Conservation (phyloP, 2,329 filamentous ascomycete species). For the Aspergillus aculeatinus region DNA sequence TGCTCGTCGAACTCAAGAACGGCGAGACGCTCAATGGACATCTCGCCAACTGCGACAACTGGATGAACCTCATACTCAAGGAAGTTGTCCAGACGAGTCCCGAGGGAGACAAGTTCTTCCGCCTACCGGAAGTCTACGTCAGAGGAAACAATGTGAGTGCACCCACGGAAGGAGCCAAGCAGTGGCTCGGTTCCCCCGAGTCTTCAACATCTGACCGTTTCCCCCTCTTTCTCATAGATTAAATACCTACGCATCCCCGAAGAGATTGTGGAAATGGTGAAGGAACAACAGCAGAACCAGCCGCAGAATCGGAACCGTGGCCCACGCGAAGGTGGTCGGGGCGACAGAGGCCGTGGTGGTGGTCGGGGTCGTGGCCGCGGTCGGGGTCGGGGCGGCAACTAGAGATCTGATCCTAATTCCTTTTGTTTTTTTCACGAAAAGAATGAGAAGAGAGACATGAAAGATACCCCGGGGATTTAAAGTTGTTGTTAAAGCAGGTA, state of each 20-base stretch:
- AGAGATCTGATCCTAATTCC: constrained; percentile 11
- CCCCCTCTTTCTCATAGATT: constrained; percentile 60
- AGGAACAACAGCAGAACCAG: constrained; percentile 82
- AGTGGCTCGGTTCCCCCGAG: neutral
- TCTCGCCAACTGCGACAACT: constrained; percentile 94
- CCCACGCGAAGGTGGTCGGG: constrained; percentile 36
- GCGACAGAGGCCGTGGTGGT: constrained; percentile 43
- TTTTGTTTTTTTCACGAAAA: neutral
- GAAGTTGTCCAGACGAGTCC: constrained; percentile 96
- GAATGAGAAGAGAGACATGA: constrained; percentile 20
- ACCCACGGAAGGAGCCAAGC: neutral
- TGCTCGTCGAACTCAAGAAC: constrained; percentile 96
- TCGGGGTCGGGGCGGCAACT: constrained; percentile 41
- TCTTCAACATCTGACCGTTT: neutral
- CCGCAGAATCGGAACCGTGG: constrained; percentile 43
- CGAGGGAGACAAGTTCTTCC: constrained; percentile 90
- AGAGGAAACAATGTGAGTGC: constrained; percentile 88
- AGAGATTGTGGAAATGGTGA: constrained; percentile 91
- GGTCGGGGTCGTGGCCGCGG: constrained; percentile 47
- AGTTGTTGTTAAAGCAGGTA: constrained; percentile 20
- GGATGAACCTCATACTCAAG: constrained; percentile 98
- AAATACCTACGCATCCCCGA: constrained; percentile 97
- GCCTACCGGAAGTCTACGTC: constrained; percentile 90
- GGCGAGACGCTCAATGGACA: constrained; percentile 97
- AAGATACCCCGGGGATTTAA: constrained; percentile 36